These are phyloP conservation scores for Carex myosuroides DNA, from an alignment of 176 grass and related monocot genomes.

Conservation along the genomic window DNA sequence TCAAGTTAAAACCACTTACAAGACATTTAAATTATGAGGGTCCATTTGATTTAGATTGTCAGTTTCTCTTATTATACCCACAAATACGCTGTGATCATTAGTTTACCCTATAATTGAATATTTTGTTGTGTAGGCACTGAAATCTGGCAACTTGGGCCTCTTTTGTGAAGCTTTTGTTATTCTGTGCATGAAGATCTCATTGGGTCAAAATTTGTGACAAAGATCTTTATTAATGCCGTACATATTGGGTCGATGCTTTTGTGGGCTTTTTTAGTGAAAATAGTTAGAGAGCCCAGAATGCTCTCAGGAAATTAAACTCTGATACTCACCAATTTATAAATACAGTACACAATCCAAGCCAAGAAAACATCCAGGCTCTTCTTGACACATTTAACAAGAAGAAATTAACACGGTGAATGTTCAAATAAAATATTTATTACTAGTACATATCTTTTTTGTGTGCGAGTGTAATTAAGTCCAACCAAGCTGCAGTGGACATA, in stretches of 20 bases:
- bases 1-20: too few species aligned
- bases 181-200: neutral
- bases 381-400: neutral
- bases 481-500: neutral
- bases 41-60: too few species aligned
- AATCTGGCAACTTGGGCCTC: neutral
- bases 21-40: too few species aligned
- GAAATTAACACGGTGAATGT: neutral
- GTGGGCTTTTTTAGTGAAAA: neutral
- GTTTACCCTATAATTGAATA: neutral
- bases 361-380: neutral
- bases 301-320: neutral
- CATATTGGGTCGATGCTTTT: neutral
- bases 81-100: neutral
- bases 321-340: neutral
- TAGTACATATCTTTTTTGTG: neutral
- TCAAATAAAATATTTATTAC: neutral
- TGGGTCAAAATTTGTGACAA: neutral
- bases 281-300: neutral
- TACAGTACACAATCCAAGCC: neutral
- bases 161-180: neutral
- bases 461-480: neutral
- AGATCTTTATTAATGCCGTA: neutral
- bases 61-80: too few species aligned
- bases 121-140: neutral